Base-by-base conservation (phyloP, 2,329 filamentous ascomycete species). In the Podosphaera fusca region DNA sequence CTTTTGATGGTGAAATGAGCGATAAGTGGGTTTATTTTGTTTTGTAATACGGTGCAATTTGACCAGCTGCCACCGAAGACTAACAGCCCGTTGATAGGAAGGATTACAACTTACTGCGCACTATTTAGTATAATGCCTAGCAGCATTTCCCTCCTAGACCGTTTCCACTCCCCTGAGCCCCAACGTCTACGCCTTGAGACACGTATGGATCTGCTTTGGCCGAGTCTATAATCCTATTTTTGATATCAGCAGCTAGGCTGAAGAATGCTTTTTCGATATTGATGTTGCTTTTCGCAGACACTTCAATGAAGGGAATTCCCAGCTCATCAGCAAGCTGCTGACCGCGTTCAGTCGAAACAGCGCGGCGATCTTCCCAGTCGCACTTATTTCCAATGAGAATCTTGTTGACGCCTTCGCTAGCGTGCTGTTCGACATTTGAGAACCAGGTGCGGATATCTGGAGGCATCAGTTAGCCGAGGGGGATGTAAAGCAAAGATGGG, bases 321-420 rank as follows among this genome's bases (percentile, higher is more conserved):
- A 98, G 82, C 72, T 96, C 92, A 72, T 95, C 85, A 59, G 92
- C 92, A 58, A 98, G 80, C 63, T 84, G 83, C 71, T 98, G 89
- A 65, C 92, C 92, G 68, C 88, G 84, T 70, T 95, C 89, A 59
- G 85, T 94, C 55, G 87, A 88, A 47, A 98, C 85, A 57, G 86
- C 88, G 64, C 92, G 84, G 78, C 96, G 96, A 74, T 98, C 92
- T 72, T 96, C 92, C 92, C 92, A 96, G 73, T 98, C 92, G 74
- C 92, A 98, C 75, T 98, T 98, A 79, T 98, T 98, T 70, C 92
- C 92, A 64, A 98, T 95, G 63, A 98, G 80, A 69, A 98, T 96
- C 78, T 96, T 98, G 81, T 96, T 95, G 69, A 98, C 92, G 67
- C 92, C 92, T 74, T 96, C 92, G 66, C 87, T 95, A 59, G 92